These are phyloP conservation scores for Tetragonia tetragonoides DNA, from an alignment of 148 eudicot genomes.

Conservation along the genomic window DNA sequence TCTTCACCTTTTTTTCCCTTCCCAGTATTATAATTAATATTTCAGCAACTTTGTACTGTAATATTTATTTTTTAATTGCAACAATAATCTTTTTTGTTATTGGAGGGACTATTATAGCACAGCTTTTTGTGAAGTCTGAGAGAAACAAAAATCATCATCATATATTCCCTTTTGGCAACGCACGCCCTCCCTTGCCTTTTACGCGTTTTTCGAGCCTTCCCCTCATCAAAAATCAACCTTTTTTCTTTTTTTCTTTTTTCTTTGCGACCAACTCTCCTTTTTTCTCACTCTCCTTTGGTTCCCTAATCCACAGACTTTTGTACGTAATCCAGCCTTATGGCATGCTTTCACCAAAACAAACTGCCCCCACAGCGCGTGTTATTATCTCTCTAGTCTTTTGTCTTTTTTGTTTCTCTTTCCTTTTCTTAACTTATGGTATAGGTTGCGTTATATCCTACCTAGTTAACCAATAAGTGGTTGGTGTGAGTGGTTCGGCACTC, in stretches of 20 bases:
- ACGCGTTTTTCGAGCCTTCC: constrained; percentile 30
- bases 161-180: constrained; percentile 43
- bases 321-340: not conserved
- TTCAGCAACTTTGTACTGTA: too few species aligned
- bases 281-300: not conserved
- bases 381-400: not conserved
- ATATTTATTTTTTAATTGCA: too few species aligned
- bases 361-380: not conserved
- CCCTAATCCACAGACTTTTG: not conserved
- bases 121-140: constrained; percentile 13
- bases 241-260: constrained; percentile 7
- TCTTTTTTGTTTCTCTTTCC: not conserved
- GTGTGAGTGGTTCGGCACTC: too few species aligned
- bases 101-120: constrained; percentile 8
- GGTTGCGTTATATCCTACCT: too few species aligned
- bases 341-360: not conserved
- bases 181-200: constrained; percentile 54
- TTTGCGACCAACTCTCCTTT: not conserved
- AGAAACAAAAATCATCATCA: constrained; percentile 30
- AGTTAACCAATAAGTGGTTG: too few species aligned
- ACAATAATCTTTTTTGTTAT: not conserved
- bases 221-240: not conserved
- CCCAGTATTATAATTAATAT: too few species aligned
- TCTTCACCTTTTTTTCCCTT: constrained; percentile 3
- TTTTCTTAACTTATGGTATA: too few species aligned